Evolutionary conservation across 345 rosid genomes (phyloP).

Genomic region (rapeseed (Brassica napus)): DNA sequence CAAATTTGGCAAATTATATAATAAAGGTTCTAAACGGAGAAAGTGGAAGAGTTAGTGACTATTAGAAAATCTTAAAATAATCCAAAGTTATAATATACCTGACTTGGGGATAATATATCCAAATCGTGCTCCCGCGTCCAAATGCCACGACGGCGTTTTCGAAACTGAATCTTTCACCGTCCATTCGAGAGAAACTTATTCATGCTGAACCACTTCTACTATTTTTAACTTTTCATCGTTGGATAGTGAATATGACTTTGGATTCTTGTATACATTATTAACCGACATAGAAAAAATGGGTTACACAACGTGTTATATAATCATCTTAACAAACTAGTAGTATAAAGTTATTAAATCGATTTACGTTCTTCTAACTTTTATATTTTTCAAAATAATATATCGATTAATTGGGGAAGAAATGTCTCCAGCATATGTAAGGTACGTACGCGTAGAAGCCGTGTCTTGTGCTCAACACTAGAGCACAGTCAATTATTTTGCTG

Average conservation of each 20-base stretch:
- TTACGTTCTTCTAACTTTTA: background rate
- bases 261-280: background rate
- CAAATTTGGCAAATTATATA: background rate
- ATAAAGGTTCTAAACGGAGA: background rate
- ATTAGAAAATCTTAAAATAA: constrained; percentile 6
- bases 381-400: background rate
- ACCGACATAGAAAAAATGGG: background rate
- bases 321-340: background rate
- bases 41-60: constrained; percentile 5
- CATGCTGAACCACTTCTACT: background rate
- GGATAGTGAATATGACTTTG: background rate
- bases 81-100: constrained; percentile 5
- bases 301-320: background rate
- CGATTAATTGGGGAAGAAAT: background rate
- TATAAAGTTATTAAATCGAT: background rate
- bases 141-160: constrained; percentile 14
- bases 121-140: constrained; percentile 34
- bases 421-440: background rate
- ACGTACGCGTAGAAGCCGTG: background rate
- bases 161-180: constrained; percentile 24
- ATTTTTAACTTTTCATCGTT: constrained; percentile 3
- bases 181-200: constrained; percentile 14
- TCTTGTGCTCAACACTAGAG: background rate
- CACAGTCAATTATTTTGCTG: background rate
- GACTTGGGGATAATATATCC: constrained; percentile 28